Conservation (phyloP, 2,329 filamentous ascomycete genomes). For the Chrysoporthe cubensis region DNA sequence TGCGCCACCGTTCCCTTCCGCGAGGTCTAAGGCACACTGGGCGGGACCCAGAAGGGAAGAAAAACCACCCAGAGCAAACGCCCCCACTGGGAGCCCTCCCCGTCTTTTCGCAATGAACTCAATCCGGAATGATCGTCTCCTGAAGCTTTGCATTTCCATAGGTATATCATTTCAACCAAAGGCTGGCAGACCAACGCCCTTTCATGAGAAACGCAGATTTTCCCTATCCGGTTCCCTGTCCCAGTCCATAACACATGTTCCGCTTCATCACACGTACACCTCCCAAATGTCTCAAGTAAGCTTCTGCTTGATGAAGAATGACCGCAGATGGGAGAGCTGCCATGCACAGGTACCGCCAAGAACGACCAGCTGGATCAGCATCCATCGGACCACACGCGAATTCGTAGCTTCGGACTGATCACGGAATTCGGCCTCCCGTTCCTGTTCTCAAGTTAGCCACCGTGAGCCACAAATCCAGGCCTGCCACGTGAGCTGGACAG, state of each 20-base stretch:
- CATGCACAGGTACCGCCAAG: slow-evolving; percentile 89
- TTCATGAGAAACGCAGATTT: slow-evolving; percentile 21
- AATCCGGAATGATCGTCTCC: not conserved
- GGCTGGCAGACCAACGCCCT: slow-evolving; percentile 19
- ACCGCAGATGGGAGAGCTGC: slow-evolving; percentile 93
- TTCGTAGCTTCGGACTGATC: slow-evolving; percentile 97
- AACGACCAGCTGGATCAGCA: slow-evolving; percentile 83
- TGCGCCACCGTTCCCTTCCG: not conserved
- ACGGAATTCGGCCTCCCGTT: slow-evolving; percentile 96
- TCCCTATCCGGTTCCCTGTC: slow-evolving; percentile 11
- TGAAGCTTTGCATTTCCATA: slow-evolving; percentile 5
- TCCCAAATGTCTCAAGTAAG: slow-evolving; percentile 66
- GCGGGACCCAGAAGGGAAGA: not conserved
- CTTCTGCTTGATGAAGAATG: slow-evolving; percentile 99
- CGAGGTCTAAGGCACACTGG: not conserved
- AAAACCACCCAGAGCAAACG: not conserved
- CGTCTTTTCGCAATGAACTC: not conserved
- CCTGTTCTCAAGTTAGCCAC: slow-evolving; percentile 53
- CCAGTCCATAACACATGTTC: slow-evolving; percentile 17
- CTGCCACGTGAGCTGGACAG: not conserved
- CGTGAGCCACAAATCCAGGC: slow-evolving; percentile 5
- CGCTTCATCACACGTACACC: slow-evolving; percentile 20
- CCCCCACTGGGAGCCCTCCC: not conserved
- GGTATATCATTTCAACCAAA: slow-evolving; percentile 21
- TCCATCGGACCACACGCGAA: slow-evolving; percentile 89